Evolutionary conservation across 108 stramenopile species (phyloP).

Genomic region (Schizochytrium sp.): DNA sequence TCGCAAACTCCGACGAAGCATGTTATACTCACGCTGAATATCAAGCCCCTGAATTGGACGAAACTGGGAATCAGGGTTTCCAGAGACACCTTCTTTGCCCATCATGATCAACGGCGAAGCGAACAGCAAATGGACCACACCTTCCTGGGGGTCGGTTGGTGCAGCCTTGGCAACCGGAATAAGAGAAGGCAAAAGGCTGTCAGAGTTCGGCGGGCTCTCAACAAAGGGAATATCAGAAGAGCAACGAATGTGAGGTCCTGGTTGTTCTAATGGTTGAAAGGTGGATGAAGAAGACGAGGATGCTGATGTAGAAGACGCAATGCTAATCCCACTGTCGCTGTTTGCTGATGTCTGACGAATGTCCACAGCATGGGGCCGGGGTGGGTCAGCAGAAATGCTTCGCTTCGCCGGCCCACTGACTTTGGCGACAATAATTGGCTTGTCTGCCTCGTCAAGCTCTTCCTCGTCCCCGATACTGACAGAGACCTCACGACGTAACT

Average conservation of each 20-base stretch:
- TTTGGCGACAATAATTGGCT: background rate
- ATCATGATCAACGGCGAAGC: slow-evolving; percentile 47
- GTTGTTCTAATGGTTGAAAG: too few relatives aligned
- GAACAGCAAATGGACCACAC: slow-evolving; percentile 34
- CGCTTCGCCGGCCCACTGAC: background rate
- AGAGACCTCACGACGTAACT: background rate
- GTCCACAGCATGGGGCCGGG: too few relatives aligned
- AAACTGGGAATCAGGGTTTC: background rate
- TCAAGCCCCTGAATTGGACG: slow-evolving; percentile 34
- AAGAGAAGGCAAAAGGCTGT: slow-evolving; percentile 21
- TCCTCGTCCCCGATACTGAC: background rate
- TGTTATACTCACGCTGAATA: slow-evolving; percentile 1
- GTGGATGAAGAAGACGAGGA: too few relatives aligned
- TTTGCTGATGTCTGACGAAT: too few relatives aligned
- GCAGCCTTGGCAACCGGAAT: background rate
- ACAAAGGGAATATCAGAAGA: background rate
- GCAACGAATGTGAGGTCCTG: background rate
- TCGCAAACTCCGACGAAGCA: slow-evolving; percentile 32
- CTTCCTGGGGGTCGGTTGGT: background rate
- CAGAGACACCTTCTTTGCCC: background rate
- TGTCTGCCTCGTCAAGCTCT: background rate
- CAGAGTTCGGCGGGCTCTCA: background rate
- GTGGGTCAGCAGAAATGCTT: background rate
- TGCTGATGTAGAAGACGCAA: too few relatives aligned
- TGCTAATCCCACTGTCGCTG: too few relatives aligned